A percentile compares a stretch with the other conserved stretches of the same genome.
Conservation (phyloP, 495 filamentous ascomycete genomes). For the Viridothelium virens region DNA sequence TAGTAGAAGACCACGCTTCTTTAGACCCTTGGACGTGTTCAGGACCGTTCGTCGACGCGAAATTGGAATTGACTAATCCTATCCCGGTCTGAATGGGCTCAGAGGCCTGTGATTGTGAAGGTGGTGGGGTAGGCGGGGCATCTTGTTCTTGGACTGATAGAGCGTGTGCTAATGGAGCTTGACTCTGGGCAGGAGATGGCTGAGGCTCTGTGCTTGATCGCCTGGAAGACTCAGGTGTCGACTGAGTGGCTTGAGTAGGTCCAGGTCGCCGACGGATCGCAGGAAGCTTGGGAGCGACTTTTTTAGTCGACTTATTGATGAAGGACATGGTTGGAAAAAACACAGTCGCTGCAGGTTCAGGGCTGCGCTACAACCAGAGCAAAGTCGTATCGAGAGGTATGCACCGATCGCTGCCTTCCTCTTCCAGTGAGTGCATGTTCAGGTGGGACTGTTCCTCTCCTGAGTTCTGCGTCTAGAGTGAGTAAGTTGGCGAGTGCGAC, state of each 20-base stretch:
- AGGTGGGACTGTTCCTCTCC: too few species aligned
- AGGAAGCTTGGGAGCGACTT: not conserved
- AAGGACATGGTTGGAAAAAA: slow-evolving; percentile 1
- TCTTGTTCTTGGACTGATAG: not conserved
- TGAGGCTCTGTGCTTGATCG: not conserved
- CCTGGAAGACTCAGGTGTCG: not conserved
- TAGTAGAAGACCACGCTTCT: not conserved
- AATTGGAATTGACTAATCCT: not conserved
- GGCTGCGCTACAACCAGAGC: too few species aligned
- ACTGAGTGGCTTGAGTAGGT: not conserved
- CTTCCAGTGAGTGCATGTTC: too few species aligned
- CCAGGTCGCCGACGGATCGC: not conserved
- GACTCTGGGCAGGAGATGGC: not conserved
- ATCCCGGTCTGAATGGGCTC: not conserved
- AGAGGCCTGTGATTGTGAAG: not conserved
- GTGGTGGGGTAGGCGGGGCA: slow-evolving; percentile 1
- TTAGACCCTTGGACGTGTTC: not conserved
- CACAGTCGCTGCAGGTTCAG: not conserved
- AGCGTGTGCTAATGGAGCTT: not conserved
- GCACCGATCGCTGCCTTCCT: too few species aligned
- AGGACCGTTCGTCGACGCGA: not conserved
- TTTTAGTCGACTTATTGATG: slow-evolving; percentile 6
- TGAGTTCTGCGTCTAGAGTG: too few species aligned
- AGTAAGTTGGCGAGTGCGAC: too few species aligned
- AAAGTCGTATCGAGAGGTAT: too few species aligned